Base-by-base conservation (phyloP, 2,329 filamentous ascomycete genomes). In the Zelopaecilomyces penicillatus region DNA sequence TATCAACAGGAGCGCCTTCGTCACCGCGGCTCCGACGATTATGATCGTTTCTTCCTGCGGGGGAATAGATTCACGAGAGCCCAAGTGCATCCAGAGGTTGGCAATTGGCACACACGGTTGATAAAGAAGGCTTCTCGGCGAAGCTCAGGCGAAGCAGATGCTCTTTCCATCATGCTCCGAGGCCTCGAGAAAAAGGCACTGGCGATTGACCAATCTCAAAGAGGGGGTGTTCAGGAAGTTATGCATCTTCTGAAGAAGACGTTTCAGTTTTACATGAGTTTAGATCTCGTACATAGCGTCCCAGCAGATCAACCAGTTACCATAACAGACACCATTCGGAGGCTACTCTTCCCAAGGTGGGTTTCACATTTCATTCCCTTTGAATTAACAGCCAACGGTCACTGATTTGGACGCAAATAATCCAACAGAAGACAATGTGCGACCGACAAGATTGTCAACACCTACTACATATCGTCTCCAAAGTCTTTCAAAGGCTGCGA, bases 401-500 rank as follows among this genome's bases (percentile, higher is more conserved):
- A 43, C 36, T 45, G 44, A 40, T n/a, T 3, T 40, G 30, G 10
- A 3, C 26, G 10, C 11, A 6, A 6, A 19, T 19, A 19, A 19
- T 19, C 19, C 19, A 9, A 30, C n/a, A 43, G 11, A 43, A 36
- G 12, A 32, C 32, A n/a, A 8, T 19, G 26, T 27, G 26, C 34
- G 5, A 33, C 8, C 38, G 37, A 40, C 43, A 11, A 30, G 31
- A 45, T 41, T 30, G 43, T 37, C 37, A 37, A 45, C 26, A 37
- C 38, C 26, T 44, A 37, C 34, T 54, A 30, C 49, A 44, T 19
- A 30, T 39, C 35, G 41, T 43, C 30, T 45, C 54, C 31, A 11
- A 50, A 49, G 26, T 37, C 34, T 10, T 56, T 56, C 46, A 61
- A 60, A 41, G 56, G 54, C 19, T 58, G 57, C 28, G 52, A 47